Conservation (phyloP, 2,329 filamentous ascomycete genomes). For the Colletotrichum spinosum region DNA sequence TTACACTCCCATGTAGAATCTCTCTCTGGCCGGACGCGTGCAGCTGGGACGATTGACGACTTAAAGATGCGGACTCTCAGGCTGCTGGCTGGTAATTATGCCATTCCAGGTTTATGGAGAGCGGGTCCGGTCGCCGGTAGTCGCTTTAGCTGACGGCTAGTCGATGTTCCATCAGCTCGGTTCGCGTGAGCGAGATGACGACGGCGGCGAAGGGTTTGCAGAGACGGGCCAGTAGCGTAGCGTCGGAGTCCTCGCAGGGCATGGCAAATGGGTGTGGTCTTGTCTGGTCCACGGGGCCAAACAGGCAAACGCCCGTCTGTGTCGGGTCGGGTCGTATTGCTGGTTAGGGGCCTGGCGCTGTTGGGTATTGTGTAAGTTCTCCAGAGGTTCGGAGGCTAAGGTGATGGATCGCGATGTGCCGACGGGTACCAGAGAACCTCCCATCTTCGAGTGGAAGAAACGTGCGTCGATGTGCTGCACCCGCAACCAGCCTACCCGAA, state of each 20-base stretch:
- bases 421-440: neutral
- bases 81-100: conserved; percentile 7
- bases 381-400: neutral
- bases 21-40: conserved; percentile 11
- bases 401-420: conserved; percentile 14
- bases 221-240: conserved; percentile 22
- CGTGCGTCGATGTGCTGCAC: conserved; percentile 33
- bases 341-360: conserved; percentile 23
- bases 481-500: conserved; percentile 5
- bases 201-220: conserved; percentile 20
- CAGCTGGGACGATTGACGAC: conserved; percentile 22
- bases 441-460: conserved; percentile 3
- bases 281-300: neutral
- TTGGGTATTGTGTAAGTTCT: conserved; percentile 7
- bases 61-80: conserved; percentile 1
- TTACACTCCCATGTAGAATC: neutral
- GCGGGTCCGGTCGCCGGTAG: conserved; percentile 27
- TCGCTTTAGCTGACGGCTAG: conserved; percentile 26
- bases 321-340: neutral
- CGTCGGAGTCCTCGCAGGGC: conserved; percentile 15
- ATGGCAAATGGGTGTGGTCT: conserved; percentile 6
- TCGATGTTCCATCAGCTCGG: conserved; percentile 35
- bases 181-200: conserved; percentile 26
- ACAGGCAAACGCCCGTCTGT: too few species aligned
- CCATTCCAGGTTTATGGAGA: conserved; percentile 4